These are phyloP conservation scores for Drechslerella dactyloides DNA, from an alignment of 2,329 filamentous ascomycete species.

Conservation along the genomic window DNA sequence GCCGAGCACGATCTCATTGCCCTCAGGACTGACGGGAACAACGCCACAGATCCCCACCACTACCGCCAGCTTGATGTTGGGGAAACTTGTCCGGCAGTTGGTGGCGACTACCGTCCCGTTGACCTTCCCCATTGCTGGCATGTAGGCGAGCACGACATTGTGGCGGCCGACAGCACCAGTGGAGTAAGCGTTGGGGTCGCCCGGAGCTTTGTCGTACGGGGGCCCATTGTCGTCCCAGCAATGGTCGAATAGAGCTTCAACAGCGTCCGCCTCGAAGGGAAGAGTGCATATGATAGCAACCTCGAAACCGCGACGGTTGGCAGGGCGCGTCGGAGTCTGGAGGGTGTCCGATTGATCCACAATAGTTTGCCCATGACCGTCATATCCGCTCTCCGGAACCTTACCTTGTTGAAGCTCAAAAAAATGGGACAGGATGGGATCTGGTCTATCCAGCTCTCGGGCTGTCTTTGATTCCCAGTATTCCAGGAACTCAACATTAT, in stretches of 20 bases:
- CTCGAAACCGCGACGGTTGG: slow-evolving; percentile 53
- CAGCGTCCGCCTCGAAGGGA: slow-evolving; percentile 56
- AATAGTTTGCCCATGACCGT: too few relatives aligned
- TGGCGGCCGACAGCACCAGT: slow-evolving; percentile 51
- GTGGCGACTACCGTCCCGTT: slow-evolving; percentile 35
- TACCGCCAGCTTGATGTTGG: slow-evolving; percentile 51
- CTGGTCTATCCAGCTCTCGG: too few relatives aligned
- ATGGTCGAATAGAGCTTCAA: slow-evolving; percentile 55
- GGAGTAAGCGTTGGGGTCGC: slow-evolving; percentile 53
- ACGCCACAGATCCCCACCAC: slow-evolving; percentile 55
- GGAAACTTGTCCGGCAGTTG: slow-evolving; percentile 30
- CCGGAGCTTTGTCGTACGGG: slow-evolving; percentile 32
- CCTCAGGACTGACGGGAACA: slow-evolving; percentile 33
- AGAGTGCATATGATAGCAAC: slow-evolving; percentile 58
- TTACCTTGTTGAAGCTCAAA: too few relatives aligned
- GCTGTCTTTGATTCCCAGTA: too few relatives aligned
- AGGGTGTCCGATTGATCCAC: too few relatives aligned
- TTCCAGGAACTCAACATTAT: too few relatives aligned
- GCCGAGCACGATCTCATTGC: slow-evolving; percentile 55
- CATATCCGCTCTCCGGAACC: too few relatives aligned
- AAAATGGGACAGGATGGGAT: too few relatives aligned
- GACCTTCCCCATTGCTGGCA: slow-evolving; percentile 40
- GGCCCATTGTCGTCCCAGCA: slow-evolving; percentile 53
- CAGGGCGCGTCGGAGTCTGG: too few relatives aligned
- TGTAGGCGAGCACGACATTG: slow-evolving; percentile 47